Conservation (phyloP, 148 eudicot genomes). For the Oxyria digyna region DNA sequence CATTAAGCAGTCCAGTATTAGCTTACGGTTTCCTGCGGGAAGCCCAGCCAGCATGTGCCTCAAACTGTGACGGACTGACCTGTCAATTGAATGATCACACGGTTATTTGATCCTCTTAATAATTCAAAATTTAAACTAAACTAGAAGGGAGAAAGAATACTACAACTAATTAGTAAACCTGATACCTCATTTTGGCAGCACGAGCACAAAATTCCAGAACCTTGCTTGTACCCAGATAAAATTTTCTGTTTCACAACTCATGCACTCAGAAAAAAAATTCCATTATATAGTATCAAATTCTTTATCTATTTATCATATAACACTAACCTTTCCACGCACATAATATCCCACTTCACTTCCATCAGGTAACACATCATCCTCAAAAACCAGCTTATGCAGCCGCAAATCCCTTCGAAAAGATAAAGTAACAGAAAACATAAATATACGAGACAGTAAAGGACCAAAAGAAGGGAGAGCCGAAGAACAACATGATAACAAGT, state of each 20-base stretch:
- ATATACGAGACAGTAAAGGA: background rate
- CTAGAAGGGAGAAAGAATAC: constrained; percentile 1
- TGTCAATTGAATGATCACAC: constrained; percentile 21
- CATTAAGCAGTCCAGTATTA: background rate
- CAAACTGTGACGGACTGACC: constrained; percentile 90
- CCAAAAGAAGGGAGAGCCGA: background rate
- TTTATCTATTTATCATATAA: background rate
- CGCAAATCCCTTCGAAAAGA: constrained; percentile 50
- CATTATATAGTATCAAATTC: background rate
- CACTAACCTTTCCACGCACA: constrained; percentile 50
- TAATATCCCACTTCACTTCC: constrained; percentile 63
- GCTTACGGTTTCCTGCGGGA: constrained; percentile 91
- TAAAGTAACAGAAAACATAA: background rate
- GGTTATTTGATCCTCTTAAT: background rate
- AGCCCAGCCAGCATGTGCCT: constrained; percentile 87
- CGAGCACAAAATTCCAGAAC: constrained; percentile 48
- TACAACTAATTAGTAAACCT: background rate
- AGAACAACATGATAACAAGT: constrained; percentile 3
- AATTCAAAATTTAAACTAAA: background rate
- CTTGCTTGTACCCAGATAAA: constrained; percentile 52
- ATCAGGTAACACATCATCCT: constrained; percentile 62
- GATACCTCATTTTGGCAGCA: constrained; percentile 66
- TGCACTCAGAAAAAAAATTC: constrained; percentile 4
- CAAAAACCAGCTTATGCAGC: constrained; percentile 64
- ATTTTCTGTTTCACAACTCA: constrained; percentile 42